Percentiles rank a stretch among this genome's conserved stretches.
Conservation (phyloP, 805 yeast genomes). For the Suhomyces sp. region DNA sequence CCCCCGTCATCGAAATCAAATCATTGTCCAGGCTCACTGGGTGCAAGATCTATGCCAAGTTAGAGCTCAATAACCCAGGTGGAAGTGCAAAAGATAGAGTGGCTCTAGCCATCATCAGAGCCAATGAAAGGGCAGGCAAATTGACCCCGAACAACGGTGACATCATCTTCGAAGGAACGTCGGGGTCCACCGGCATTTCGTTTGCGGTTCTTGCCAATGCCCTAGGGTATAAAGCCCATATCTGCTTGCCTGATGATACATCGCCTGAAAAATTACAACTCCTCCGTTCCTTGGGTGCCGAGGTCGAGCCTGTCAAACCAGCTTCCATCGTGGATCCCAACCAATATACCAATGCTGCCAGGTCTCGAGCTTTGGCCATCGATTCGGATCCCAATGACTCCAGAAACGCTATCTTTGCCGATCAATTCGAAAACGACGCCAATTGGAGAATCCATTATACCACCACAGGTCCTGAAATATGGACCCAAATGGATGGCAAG, state of each 20-base stretch:
- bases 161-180: conserved; percentile 88
- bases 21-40: conserved; percentile 74
- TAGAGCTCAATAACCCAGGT: conserved; percentile 86
- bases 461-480: conserved; percentile 94
- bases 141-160: conserved; percentile 63
- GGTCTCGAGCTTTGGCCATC: conserved; percentile 57
- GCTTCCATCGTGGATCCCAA: conserved; percentile 92
- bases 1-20: conserved; percentile 75
- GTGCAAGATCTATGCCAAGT: conserved; percentile 79
- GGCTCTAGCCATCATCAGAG: conserved; percentile 76
- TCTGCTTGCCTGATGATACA: conserved; percentile 94
- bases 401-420: conserved; percentile 77
- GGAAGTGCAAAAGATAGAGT: conserved; percentile 96
- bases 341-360: conserved; percentile 90
- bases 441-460: conserved; percentile 84
- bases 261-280: conserved; percentile 77
- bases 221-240: conserved; percentile 85
- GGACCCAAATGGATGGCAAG: conserved; percentile 60
- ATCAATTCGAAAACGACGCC: conserved; percentile 90
- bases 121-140: conserved; percentile 60
- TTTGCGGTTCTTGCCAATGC: conserved; percentile 88
- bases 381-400: conserved; percentile 37
- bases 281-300: conserved; percentile 75
- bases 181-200: conserved; percentile 96
- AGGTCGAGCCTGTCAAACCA: conserved; percentile 81